Conservation (phyloP, 768 basidiomycete species). For the Termitomyces sp. region DNA sequence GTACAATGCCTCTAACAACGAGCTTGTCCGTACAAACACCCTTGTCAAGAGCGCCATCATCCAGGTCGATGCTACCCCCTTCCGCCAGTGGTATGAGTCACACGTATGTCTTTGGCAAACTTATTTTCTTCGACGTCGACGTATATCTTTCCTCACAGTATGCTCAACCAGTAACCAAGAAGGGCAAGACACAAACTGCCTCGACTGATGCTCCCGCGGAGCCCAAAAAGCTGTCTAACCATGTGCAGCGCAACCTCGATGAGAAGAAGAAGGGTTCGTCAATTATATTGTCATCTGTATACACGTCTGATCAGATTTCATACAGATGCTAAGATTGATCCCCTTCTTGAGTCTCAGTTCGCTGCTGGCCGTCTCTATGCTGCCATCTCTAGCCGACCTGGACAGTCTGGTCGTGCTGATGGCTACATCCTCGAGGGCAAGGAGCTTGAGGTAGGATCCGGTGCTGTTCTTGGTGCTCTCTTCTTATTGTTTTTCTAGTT, state of each 20-base stretch:
- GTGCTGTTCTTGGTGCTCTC: background rate
- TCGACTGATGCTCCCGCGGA: constrained; percentile 43
- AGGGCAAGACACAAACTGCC: constrained; percentile 58
- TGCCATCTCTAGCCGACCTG: constrained; percentile 88
- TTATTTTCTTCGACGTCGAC: background rate
- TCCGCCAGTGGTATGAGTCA: constrained; percentile 99
- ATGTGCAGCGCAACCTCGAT: constrained; percentile 80
- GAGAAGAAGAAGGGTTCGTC: constrained; percentile 84
- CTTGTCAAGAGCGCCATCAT: constrained; percentile 96
- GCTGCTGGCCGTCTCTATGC: constrained; percentile 95
- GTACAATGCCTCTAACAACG: constrained; percentile 99
- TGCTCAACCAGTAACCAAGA: constrained; percentile 91
- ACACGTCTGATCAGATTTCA: background rate
- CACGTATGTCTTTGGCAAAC: constrained; percentile 59
- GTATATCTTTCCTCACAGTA: constrained; percentile 47
- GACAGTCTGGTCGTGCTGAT: constrained; percentile 94
- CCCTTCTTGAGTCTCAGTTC: constrained; percentile 85
- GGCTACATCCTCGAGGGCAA: constrained; percentile 98
- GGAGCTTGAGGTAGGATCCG: constrained; percentile 80
- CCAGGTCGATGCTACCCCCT: constrained; percentile 96
- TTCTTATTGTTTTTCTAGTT: constrained; percentile 42
- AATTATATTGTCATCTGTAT: background rate
- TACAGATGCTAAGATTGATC: constrained; percentile 85
- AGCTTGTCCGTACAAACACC: constrained; percentile 99
- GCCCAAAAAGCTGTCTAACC: constrained; percentile 81